phyloP scores from a whole-genome alignment of 495 filamentous ascomycete species.

The Aspergillus hancockii region DNA sequence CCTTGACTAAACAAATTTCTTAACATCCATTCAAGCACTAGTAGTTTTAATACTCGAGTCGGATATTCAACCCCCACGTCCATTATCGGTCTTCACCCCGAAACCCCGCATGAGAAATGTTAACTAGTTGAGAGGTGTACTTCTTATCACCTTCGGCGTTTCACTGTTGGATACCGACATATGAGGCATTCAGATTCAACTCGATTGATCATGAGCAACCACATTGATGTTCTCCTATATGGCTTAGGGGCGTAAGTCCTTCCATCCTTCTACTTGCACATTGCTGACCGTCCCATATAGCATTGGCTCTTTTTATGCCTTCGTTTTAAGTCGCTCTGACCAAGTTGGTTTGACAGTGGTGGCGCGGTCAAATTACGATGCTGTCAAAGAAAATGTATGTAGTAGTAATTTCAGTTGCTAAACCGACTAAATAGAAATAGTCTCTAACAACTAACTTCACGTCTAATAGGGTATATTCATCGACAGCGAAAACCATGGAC shows the following conservation, averaged over 20 bases:
- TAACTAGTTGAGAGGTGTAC: neutral
- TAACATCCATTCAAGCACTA: neutral
- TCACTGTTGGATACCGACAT: neutral
- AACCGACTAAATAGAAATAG: neutral
- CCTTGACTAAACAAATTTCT: neutral
- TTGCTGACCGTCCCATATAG: constrained; percentile 16
- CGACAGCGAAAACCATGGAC: constrained; percentile 48
- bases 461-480: constrained; percentile 43
- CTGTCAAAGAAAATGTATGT: constrained; percentile 41
- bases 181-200: neutral
- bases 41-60: neutral
- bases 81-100: constrained; percentile 7
- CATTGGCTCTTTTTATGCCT: constrained; percentile 50
- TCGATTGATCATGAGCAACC: constrained; percentile 22
- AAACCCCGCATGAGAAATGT: constrained; percentile 17
- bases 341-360: constrained; percentile 50
- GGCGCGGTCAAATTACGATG: constrained; percentile 55
- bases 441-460: neutral
- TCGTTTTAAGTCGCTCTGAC: constrained; percentile 42
- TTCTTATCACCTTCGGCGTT: neutral
- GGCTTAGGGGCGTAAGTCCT: constrained; percentile 39
- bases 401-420: too few species aligned
- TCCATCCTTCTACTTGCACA: neutral
- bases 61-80: constrained; percentile 4
- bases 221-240: constrained; percentile 40